phyloP scores from a whole-genome alignment of 805 yeast species.

The Myxozyma monticola region DNA sequence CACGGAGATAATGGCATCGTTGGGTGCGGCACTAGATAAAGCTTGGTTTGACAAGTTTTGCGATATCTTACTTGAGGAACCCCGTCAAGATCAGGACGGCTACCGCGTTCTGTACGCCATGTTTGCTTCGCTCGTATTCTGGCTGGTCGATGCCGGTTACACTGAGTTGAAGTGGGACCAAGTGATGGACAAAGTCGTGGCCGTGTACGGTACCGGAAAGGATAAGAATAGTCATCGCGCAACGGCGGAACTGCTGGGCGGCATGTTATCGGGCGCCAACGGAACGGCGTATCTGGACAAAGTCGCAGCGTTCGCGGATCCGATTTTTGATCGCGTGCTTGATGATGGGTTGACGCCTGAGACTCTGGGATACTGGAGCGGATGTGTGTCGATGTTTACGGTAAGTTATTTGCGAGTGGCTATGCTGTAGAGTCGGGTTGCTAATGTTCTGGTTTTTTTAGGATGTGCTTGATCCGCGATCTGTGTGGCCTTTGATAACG shows the following conservation, averaged over 20 bases:
- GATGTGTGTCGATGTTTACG: constrained; percentile 65
- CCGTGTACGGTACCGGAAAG: constrained; percentile 52
- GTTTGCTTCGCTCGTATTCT: constrained; percentile 52
- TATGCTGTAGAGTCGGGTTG: background rate
- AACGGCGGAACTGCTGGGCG: constrained; percentile 67
- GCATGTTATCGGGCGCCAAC: constrained; percentile 49
- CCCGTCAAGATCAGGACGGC: constrained; percentile 51
- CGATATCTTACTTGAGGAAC: constrained; percentile 61
- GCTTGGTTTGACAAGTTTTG: constrained; percentile 60
- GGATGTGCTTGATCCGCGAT: constrained; percentile 48
- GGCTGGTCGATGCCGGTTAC: constrained; percentile 49
- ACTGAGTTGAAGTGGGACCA: constrained; percentile 52
- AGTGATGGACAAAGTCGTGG: constrained; percentile 50
- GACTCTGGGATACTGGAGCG: constrained; percentile 68
- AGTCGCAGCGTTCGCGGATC: constrained; percentile 41
- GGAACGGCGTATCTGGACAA: constrained; percentile 19
- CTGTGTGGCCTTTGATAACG: constrained; percentile 55
- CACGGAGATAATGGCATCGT: constrained; percentile 36
- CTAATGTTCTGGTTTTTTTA: constrained; percentile 35
- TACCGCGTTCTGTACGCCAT: constrained; percentile 68
- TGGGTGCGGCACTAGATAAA: constrained; percentile 51
- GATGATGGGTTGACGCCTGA: constrained; percentile 70
- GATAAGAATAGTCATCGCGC: constrained; percentile 79
- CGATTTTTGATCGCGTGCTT: constrained; percentile 43
- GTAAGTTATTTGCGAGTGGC: constrained; percentile 30